Percentiles rank a stretch among this genome's conserved stretches.
These are phyloP conservation scores for Rossbeevera mucosa DNA, from an alignment of 768 basidiomycete species.

Conservation along the genomic window DNA sequence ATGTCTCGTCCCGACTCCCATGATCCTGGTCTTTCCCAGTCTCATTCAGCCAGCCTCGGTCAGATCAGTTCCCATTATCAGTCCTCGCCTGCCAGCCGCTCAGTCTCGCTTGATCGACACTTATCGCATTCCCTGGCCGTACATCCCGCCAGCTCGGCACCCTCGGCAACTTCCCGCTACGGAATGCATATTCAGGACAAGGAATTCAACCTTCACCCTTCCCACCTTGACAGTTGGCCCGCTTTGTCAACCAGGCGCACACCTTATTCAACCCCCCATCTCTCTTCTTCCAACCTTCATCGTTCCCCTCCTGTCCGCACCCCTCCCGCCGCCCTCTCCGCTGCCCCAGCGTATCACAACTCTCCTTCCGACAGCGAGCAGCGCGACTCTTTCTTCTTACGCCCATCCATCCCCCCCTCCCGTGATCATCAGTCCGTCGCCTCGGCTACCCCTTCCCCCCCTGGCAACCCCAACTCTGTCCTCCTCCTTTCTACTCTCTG, in stretches of 20 bases:
- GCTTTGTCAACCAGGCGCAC: slow-evolving; percentile 33
- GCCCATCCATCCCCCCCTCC: slow-evolving; percentile 15
- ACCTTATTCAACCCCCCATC: slow-evolving; percentile 19
- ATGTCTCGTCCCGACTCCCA: slow-evolving; percentile 45
- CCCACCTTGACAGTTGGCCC: slow-evolving; percentile 29
- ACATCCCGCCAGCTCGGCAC: slow-evolving; percentile 16
- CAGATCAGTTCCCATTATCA: slow-evolving; percentile 11
- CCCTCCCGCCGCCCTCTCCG: slow-evolving; percentile 21
- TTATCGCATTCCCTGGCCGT: slow-evolving; percentile 12
- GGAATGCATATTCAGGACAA: slow-evolving; percentile 35
- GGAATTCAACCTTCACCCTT: slow-evolving; percentile 30
- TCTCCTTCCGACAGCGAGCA: slow-evolving; percentile 22
- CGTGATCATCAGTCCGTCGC: slow-evolving; percentile 13
- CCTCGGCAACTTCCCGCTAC: slow-evolving; percentile 32
- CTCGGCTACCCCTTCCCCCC: slow-evolving; percentile 18
- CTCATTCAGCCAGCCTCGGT: slow-evolving; percentile 31
- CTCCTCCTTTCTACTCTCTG: slow-evolving; percentile 62
- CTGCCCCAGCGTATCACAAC: slow-evolving; percentile 15
- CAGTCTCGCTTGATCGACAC: slow-evolving; percentile 21
- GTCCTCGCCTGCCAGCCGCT: slow-evolving; percentile 6
- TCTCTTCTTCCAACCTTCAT: slow-evolving; percentile 46
- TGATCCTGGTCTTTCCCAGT: slow-evolving; percentile 34
- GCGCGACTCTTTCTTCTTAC: slow-evolving; percentile 11
- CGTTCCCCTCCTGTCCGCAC: slow-evolving; percentile 32
- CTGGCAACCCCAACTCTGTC: slow-evolving; percentile 27